Evolutionary conservation across 1,139 yeast species (phyloP).

Genomic region (Pichia sp.): DNA sequence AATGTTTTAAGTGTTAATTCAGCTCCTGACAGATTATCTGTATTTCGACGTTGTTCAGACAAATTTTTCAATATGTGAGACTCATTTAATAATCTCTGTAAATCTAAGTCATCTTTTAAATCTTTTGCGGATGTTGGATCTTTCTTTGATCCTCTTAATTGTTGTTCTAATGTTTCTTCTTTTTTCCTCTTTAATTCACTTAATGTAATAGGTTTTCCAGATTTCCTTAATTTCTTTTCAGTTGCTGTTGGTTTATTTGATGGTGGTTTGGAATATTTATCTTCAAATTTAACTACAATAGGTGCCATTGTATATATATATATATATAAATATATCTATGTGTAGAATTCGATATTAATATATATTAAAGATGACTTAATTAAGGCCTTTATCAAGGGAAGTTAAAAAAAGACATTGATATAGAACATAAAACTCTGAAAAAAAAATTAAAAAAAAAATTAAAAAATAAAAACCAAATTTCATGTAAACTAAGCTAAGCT

Average conservation of each 20-base stretch:
- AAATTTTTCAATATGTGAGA: slow-evolving; percentile 71
- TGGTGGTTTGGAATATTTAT: slow-evolving; percentile 27
- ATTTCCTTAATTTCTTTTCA: slow-evolving; percentile 39
- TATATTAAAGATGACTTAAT: too few relatives aligned
- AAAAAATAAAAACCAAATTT: too few relatives aligned
- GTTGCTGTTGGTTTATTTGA: slow-evolving; percentile 34
- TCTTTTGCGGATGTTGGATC: slow-evolving; percentile 26
- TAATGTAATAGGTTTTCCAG: slow-evolving; percentile 37
- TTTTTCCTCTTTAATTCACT: slow-evolving; percentile 26
- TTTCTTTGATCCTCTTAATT: slow-evolving; percentile 29
- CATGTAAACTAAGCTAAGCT: too few relatives aligned
- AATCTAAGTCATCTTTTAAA: slow-evolving; percentile 50
- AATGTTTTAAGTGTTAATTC: slow-evolving; percentile 64
- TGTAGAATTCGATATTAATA: too few relatives aligned
- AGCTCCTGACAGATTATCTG: slow-evolving; percentile 57
- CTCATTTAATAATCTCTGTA: slow-evolving; percentile 76
- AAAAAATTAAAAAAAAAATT: too few relatives aligned
- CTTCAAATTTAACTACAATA: slow-evolving; percentile 41
- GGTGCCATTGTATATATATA: slow-evolving; percentile 37
- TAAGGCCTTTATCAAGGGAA: too few relatives aligned
- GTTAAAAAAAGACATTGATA: too few relatives aligned
- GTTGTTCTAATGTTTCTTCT: slow-evolving; percentile 20
- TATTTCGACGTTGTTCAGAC: slow-evolving; percentile 19
- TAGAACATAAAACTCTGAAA: too few relatives aligned
- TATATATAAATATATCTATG: too few relatives aligned